Base-by-base conservation (phyloP, 2,329 filamentous ascomycete species). In the Torrubiella hemipterigena region DNA sequence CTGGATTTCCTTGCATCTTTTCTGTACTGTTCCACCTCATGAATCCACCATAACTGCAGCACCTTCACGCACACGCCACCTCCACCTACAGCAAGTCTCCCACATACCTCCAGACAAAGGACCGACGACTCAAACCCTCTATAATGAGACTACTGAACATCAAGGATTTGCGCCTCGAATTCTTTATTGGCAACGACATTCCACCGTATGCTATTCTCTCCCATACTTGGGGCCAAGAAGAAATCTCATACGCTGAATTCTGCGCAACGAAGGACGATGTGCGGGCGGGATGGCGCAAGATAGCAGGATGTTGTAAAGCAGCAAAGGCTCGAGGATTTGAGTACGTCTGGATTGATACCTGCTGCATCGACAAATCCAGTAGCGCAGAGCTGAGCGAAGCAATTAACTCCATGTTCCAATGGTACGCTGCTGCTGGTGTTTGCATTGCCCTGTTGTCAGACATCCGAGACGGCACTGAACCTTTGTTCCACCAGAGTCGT, bases 171-270 rank as follows among this genome's bases (percentile, higher is more conserved):
- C 22, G 11, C 14, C 22, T n/a, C 14, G 22, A 24, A 11, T 11
- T n/a, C 6, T 24, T 24, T 14, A n/a, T 6, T 5, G 22, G 22
- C 22, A 6, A 11, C 11, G 5, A 5, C 11, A 11, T 24, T 12
- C 46, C 45, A 6, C 33, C 31, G 0, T 58, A 55, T 30, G 51
- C 45, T 11, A 55, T 58, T 16, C 41, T 58, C 1, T 56, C 52
- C 2, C 53, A 56, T 28, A 53, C 47, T 2, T 56, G 54, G 51
- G 43, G 39, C 11, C 33, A 42, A 2, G 44, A 46, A 2, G 51
- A 56, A 29, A 40, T 54, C 1, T n/a, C n/a, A n/a, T n/a, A n/a
- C n/a, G n/a, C n/a, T n/a, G n/a, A n/a, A n/a, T n/a, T n/a, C n/a
- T n/a, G n/a, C n/a, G n/a, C n/a, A n/a, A 38, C 39, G 4, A 46